phyloP scores from a whole-genome alignment of 257 asterid species.

The Ilex aquifolium region DNA sequence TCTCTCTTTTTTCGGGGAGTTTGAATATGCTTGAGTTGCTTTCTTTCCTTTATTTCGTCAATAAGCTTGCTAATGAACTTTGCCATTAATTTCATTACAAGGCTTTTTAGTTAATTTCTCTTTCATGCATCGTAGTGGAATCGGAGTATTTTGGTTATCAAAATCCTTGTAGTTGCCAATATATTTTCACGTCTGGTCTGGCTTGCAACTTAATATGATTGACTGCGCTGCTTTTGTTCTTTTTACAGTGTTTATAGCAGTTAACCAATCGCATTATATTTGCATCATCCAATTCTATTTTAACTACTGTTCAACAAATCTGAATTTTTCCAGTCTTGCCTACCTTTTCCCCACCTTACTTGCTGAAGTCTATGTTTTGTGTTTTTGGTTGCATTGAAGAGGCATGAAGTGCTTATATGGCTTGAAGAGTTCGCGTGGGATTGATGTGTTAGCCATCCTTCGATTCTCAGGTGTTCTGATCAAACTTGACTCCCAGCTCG shows the following conservation, averaged over 20 bases:
- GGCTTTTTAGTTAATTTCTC: too few relatives aligned
- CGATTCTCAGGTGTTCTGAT: background rate
- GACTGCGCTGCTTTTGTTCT: too few relatives aligned
- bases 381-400: slow-evolving; percentile 27
- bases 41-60: too few relatives aligned
- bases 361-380: slow-evolving; percentile 4
- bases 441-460: slow-evolving; percentile 13
- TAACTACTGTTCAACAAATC: too few relatives aligned
- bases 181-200: background rate
- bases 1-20: too few relatives aligned
- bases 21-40: too few relatives aligned
- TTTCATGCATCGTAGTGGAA: too few relatives aligned
- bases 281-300: too few relatives aligned
- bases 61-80: too few relatives aligned
- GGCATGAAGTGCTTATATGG: slow-evolving; percentile 91
- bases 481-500: slow-evolving; percentile 1
- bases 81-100: too few relatives aligned
- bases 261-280: background rate
- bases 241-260: background rate
- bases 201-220: background rate
- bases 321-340: background rate
- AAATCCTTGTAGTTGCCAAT: background rate
- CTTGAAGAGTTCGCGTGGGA: slow-evolving; percentile 69
- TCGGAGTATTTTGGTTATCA: too few relatives aligned
- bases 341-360: background rate